phyloP scores from a whole-genome alignment of 2,329 filamentous ascomycete genomes.

The Trichophyton schoenleinii region DNA sequence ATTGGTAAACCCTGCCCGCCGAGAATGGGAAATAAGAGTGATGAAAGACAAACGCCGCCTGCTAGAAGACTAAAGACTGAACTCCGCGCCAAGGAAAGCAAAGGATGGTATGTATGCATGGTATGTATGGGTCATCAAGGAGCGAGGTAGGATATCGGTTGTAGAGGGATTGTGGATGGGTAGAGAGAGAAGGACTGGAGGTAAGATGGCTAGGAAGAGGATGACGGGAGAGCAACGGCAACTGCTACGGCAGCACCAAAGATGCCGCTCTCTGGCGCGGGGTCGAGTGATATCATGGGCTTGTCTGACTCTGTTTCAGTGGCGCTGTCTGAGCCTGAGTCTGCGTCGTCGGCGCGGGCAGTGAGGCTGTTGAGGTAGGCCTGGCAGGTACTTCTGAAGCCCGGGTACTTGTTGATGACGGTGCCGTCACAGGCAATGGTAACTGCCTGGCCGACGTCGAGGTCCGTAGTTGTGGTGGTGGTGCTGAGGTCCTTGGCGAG shows the following conservation, averaged over 20 bases:
- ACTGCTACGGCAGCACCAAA: conserved; percentile 37
- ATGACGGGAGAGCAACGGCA: conserved; percentile 23
- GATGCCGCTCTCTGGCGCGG: conserved; percentile 34
- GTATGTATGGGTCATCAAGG: too few relatives aligned
- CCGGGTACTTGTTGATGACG: conserved; percentile 41
- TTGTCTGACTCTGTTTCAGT: too few relatives aligned
- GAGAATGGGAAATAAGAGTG: too few relatives aligned
- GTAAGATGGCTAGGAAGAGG: not conserved
- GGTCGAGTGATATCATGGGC: conserved; percentile 28
- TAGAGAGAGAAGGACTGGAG: not conserved
- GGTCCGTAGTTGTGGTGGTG: conserved; percentile 3
- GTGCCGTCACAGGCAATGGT: conserved; percentile 42
- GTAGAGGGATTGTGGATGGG: too few relatives aligned
- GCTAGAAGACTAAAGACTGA: too few relatives aligned
- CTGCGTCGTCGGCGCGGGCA: conserved; percentile 16
- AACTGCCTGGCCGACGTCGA: conserved; percentile 18
- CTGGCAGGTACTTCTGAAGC: conserved; percentile 35
- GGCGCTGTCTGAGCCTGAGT: conserved; percentile 6
- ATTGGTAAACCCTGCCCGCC: too few relatives aligned
- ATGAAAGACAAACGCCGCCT: too few relatives aligned
- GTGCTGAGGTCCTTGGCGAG: conserved; percentile 7
- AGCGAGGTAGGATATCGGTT: too few relatives aligned
- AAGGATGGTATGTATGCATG: too few relatives aligned
- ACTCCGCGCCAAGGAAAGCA: too few relatives aligned
- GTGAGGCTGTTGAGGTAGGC: conserved; percentile 32